Evolutionary conservation across 2,329 filamentous ascomycete genomes (phyloP).

Genomic region (Colletotrichum tropicicola): DNA sequence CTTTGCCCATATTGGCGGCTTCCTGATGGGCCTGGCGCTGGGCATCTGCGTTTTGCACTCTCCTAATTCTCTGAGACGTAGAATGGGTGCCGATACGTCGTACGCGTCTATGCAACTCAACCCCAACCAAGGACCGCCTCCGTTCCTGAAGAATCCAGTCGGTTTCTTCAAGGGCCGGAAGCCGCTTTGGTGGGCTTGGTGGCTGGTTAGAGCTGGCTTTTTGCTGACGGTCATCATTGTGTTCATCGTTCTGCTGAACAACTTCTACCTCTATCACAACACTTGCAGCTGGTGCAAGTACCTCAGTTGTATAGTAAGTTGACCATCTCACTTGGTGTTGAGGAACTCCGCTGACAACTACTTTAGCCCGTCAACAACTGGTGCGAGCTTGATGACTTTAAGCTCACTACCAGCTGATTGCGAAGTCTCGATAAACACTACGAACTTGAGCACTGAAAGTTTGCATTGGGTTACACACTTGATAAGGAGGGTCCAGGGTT

Average conservation of each 20-base stretch:
- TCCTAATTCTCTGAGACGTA: slow-evolving; percentile 79
- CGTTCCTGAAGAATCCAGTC: slow-evolving; percentile 69
- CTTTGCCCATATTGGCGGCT: slow-evolving; percentile 96
- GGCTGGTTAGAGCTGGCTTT: slow-evolving; percentile 82
- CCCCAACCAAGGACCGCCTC: slow-evolving; percentile 55
- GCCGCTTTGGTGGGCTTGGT: slow-evolving; percentile 97
- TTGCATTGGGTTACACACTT: slow-evolving; percentile 2
- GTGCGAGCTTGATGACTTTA: slow-evolving; percentile 62
- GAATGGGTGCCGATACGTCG: slow-evolving; percentile 74
- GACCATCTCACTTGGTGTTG: background rate
- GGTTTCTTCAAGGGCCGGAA: slow-evolving; percentile 94
- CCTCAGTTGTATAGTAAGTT: slow-evolving; percentile 87
- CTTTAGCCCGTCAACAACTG: slow-evolving; percentile 70
- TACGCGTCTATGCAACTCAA: slow-evolving; percentile 74
- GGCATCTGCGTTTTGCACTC: slow-evolving; percentile 91
- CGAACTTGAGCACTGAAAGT: background rate
- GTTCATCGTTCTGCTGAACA: slow-evolving; percentile 87
- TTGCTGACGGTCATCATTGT: slow-evolving; percentile 83
- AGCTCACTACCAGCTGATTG: slow-evolving; percentile 6
- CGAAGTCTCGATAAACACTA: background rate
- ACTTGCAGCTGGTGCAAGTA: slow-evolving; percentile 95
- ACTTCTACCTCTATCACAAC: slow-evolving; percentile 85
- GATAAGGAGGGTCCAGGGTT: background rate
- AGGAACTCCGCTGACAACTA: slow-evolving; percentile 34
- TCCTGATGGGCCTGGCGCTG: slow-evolving; percentile 88